phyloP scores from a whole-genome alignment of 2,329 filamentous ascomycete species.

The Hymenotorrendiella dingleyae region DNA sequence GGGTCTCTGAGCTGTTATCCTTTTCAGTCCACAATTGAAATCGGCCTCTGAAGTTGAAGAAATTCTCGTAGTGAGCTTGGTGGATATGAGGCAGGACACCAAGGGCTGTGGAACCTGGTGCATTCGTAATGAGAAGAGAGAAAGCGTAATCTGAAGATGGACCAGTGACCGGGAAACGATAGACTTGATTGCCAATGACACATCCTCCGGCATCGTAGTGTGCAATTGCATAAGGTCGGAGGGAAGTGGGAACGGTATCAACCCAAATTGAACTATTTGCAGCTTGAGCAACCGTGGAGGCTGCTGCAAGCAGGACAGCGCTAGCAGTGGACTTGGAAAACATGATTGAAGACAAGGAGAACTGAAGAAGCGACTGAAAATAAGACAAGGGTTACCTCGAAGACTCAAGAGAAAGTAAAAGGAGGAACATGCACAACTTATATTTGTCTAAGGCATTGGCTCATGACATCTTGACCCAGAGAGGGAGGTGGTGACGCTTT shows the following conservation, averaged over 20 bases:
- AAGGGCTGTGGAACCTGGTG: conserved; percentile 32
- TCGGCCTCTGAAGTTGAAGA: conserved; percentile 39
- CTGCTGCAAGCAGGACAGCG: not conserved
- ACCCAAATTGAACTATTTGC: conserved; percentile 31
- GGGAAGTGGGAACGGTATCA: conserved; percentile 15
- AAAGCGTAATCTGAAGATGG: conserved; percentile 40
- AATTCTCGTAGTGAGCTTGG: conserved; percentile 40
- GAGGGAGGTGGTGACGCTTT: no score
- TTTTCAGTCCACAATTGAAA: conserved; percentile 39
- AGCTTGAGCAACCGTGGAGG: not conserved
- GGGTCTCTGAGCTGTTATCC: conserved; percentile 29
- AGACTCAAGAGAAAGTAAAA: no score
- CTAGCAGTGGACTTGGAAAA: not conserved
- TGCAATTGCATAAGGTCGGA: conserved; percentile 22
- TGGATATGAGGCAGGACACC: conserved; percentile 41
- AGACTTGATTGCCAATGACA: conserved; percentile 32
- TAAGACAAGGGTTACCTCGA: no score
- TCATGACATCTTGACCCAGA: no score
- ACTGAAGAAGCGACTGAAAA: no score
- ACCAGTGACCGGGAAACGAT: conserved; percentile 39
- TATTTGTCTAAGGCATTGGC: no score
- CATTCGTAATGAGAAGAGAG: conserved; percentile 39
- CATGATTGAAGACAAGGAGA: not conserved
- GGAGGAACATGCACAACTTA: no score
- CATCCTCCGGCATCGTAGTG: conserved; percentile 24